Evolutionary conservation across 2,329 filamentous ascomycete genomes (phyloP).

Genomic region (Alternaria postmessia): DNA sequence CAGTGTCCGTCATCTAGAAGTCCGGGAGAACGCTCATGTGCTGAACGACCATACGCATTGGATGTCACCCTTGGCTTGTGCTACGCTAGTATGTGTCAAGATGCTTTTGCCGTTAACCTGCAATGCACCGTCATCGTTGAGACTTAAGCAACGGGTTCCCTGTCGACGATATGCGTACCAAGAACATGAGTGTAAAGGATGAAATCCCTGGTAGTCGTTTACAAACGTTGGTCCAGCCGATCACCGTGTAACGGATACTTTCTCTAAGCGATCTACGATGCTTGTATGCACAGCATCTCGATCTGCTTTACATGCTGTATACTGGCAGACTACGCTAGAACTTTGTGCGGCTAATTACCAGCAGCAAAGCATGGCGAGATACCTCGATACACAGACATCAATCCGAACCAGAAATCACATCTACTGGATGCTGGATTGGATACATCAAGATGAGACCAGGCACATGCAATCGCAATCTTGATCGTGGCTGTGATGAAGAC

Average conservation of each 20-base stretch:
- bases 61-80: not conserved
- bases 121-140: slow-evolving; percentile 2
- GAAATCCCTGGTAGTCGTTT: not conserved
- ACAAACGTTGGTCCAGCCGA: slow-evolving; percentile 5
- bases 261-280: slow-evolving; percentile 7
- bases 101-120: slow-evolving; percentile 8
- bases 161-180: not conserved
- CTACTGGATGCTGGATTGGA: not conserved
- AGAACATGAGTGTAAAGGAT: not conserved
- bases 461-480: not conserved
- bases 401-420: not conserved
- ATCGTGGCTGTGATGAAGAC: not conserved
- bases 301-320: slow-evolving; percentile 53
- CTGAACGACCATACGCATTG: not conserved
- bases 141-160: not conserved
- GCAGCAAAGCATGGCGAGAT: not conserved
- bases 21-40: not conserved
- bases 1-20: not conserved
- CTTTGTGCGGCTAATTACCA: slow-evolving; percentile 75
- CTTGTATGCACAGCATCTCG: slow-evolving; percentile 9
- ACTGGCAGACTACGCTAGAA: slow-evolving; percentile 66
- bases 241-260: slow-evolving; percentile 5
- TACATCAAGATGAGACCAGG: not conserved
- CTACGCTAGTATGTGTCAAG: slow-evolving; percentile 1
- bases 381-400: not conserved